phyloP scores from a whole-genome alignment of 2,329 filamentous ascomycete genomes.

The Talaromyces sp. region DNA sequence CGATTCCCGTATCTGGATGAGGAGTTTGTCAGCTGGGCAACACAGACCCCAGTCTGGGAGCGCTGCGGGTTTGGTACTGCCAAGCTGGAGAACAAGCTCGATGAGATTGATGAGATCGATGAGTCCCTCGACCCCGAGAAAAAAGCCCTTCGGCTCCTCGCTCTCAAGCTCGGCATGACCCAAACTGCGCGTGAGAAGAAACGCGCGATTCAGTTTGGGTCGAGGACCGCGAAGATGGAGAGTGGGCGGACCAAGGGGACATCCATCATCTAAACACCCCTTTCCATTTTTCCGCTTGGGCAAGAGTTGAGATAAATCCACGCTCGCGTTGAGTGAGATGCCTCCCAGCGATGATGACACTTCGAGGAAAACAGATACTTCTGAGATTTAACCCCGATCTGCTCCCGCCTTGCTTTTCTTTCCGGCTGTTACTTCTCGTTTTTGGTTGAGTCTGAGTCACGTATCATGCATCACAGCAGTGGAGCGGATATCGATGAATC shows the following conservation, averaged over 20 bases:
- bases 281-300: background rate
- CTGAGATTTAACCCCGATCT: slow-evolving; percentile 21
- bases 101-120: slow-evolving; percentile 6
- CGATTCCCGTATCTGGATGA: slow-evolving; percentile 91
- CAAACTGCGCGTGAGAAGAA: slow-evolving; percentile 82
- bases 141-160: slow-evolving; percentile 69
- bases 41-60: slow-evolving; percentile 66
- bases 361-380: slow-evolving; percentile 36
- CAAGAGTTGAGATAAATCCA: background rate
- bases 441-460: background rate
- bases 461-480: slow-evolving; percentile 6
- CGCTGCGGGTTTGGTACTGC: slow-evolving; percentile 79
- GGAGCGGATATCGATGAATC: slow-evolving; percentile 4
- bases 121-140: slow-evolving; percentile 67
- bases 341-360: slow-evolving; percentile 34
- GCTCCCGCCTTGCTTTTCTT: background rate
- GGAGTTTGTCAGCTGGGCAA: slow-evolving; percentile 71
- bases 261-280: slow-evolving; percentile 25
- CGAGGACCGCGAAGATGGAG: slow-evolving; percentile 78
- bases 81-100: slow-evolving; percentile 17
- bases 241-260: slow-evolving; percentile 61
- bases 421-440: background rate
- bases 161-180: slow-evolving; percentile 65
- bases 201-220: slow-evolving; percentile 80
- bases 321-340: background rate